Evolutionary conservation across 768 basidiomycete species (phyloP).

Genomic region (Suillus bovinus): DNA sequence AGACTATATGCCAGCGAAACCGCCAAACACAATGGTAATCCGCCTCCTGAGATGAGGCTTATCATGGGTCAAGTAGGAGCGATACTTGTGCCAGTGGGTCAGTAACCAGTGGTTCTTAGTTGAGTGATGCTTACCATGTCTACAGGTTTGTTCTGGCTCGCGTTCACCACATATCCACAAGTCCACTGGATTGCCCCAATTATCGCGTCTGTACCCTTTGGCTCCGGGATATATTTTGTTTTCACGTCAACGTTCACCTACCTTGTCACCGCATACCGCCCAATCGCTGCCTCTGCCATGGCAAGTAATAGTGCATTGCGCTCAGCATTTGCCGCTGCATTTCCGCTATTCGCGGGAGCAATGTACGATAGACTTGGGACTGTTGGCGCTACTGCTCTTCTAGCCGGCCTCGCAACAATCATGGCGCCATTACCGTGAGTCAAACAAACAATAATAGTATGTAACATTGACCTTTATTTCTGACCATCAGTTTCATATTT

Average conservation of each 20-base stretch:
- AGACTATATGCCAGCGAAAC: slow-evolving; percentile 42
- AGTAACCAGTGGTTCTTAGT: slow-evolving; percentile 14
- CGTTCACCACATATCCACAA: slow-evolving; percentile 49
- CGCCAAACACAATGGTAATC: slow-evolving; percentile 40
- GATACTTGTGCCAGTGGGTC: slow-evolving; percentile 60
- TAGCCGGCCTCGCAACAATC: slow-evolving; percentile 62
- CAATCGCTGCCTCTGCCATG: slow-evolving; percentile 59
- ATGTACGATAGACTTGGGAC: slow-evolving; percentile 60
- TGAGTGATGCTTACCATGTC: not conserved
- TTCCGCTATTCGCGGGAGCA: slow-evolving; percentile 52
- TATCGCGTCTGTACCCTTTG: slow-evolving; percentile 46
- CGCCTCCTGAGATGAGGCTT: slow-evolving; percentile 68
- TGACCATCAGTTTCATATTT: slow-evolving; percentile 44
- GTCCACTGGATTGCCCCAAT: slow-evolving; percentile 52
- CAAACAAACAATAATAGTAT: not conserved
- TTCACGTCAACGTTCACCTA: slow-evolving; percentile 71
- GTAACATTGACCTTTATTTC: not conserved
- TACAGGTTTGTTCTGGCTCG: slow-evolving; percentile 51
- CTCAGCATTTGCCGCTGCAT: slow-evolving; percentile 47
- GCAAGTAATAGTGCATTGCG: slow-evolving; percentile 63
- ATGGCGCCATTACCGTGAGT: slow-evolving; percentile 66
- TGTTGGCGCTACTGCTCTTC: slow-evolving; percentile 70
- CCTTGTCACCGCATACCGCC: slow-evolving; percentile 51
- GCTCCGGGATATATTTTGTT: slow-evolving; percentile 58
- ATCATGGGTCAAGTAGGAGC: slow-evolving; percentile 70